Conservation (phyloP, 768 basidiomycete species). For the Serendipita vermifera region DNA sequence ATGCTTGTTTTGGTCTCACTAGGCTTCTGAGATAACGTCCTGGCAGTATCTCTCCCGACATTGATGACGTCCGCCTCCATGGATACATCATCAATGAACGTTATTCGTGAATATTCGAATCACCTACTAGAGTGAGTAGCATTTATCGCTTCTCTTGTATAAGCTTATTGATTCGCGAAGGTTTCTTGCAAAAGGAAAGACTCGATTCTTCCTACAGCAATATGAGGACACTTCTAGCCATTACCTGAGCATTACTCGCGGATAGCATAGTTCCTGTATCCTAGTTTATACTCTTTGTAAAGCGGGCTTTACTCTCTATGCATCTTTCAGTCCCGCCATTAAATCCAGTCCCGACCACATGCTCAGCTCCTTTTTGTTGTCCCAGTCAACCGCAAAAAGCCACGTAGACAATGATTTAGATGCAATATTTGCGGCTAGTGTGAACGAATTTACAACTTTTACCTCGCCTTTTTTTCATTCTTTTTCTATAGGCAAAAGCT, state of each 20-base stretch:
- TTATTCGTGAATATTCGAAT: slow-evolving; percentile 81
- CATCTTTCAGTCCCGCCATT: no score
- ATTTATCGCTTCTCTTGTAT: background rate
- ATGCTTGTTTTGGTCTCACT: slow-evolving; percentile 16
- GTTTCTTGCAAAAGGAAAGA: slow-evolving; percentile 66
- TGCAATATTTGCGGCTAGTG: slow-evolving; percentile 11
- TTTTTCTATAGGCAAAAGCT: no score
- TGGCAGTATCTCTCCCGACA: slow-evolving; percentile 72
- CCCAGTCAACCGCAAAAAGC: background rate
- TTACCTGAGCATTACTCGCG: slow-evolving; percentile 74
- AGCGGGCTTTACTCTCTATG: no score
- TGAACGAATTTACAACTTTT: no score
- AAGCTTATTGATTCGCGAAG: slow-evolving; percentile 27
- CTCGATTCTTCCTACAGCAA: slow-evolving; percentile 58
- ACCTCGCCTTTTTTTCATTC: no score
- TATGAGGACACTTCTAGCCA: slow-evolving; percentile 64
- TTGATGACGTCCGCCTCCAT: slow-evolving; percentile 85
- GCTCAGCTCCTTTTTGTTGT: slow-evolving; percentile 6
- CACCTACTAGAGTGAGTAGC: slow-evolving; percentile 66
- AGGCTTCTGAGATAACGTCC: background rate
- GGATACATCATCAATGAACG: slow-evolving; percentile 70
- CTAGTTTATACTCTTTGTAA: background rate
- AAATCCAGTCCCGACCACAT: background rate
- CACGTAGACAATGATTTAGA: background rate
- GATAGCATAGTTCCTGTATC: slow-evolving; percentile 28